Percentiles rank a stretch among this genome's conserved stretches.
Evolutionary conservation across 352 stramenopile genomes (phyloP).

Genomic region (Aphanomyces astaci): DNA sequence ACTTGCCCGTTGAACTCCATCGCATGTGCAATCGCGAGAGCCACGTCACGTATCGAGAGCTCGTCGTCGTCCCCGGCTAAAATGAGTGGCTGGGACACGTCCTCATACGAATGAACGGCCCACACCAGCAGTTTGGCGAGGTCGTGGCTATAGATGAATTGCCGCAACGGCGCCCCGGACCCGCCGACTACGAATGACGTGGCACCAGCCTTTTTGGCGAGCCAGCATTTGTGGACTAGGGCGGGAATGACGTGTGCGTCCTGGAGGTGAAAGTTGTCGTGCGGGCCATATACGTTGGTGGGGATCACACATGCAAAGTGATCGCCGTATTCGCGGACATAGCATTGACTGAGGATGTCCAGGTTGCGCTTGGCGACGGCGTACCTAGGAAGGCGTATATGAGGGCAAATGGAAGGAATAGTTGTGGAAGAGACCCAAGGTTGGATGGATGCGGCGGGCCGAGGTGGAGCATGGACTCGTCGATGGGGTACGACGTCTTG

Average conservation of each 20-base stretch:
- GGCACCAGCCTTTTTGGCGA: constrained; percentile 83
- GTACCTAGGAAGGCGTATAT: constrained; percentile 26
- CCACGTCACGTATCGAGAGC: constrained; percentile 93
- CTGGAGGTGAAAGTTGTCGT: constrained; percentile 98
- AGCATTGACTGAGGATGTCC: constrained; percentile 96
- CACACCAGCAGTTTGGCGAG: constrained; percentile 92
- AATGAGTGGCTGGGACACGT: constrained; percentile 91
- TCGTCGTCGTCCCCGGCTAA: constrained; percentile 93
- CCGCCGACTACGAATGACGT: constrained; percentile 94
- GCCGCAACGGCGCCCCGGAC: constrained; percentile 88
- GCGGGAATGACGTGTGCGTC: constrained; percentile 97
- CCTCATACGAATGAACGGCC: constrained; percentile 56
- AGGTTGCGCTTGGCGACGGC: constrained; percentile 98
- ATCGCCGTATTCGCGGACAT: constrained; percentile 93
- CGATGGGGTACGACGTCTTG: constrained; percentile 97
- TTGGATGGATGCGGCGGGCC: constrained; percentile 74
- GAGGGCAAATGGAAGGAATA: background rate
- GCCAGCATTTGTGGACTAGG: constrained; percentile 98
- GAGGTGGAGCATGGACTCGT: constrained; percentile 96
- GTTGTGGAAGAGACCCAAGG: constrained; percentile 60
- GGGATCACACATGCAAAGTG: constrained; percentile 98
- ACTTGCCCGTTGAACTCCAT: constrained; percentile 82
- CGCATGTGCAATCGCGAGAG: constrained; percentile 54
- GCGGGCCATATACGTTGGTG: constrained; percentile 98
- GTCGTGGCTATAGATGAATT: constrained; percentile 97